These are phyloP conservation scores for Starmerella geochares DNA, from an alignment of 805 yeast species.

Conservation along the genomic window DNA sequence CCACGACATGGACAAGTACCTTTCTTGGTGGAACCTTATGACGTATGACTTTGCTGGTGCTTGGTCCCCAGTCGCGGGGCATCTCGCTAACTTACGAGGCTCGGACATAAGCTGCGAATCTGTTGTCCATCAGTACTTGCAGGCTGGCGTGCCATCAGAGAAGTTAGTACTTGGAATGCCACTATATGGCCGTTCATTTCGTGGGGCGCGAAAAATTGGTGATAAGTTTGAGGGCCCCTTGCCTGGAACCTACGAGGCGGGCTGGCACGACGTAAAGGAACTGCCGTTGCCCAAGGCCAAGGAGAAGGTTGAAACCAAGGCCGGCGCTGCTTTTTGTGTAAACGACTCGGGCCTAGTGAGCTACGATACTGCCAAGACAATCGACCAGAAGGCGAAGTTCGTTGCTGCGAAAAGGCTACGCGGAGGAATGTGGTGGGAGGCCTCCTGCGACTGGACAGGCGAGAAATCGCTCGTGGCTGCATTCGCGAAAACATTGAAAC, in stretches of 20 bases:
- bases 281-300: slow-evolving; percentile 39
- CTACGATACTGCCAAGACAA: slow-evolving; percentile 56
- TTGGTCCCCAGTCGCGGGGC: slow-evolving; percentile 55
- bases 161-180: slow-evolving; percentile 82
- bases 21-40: slow-evolving; percentile 79
- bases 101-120: slow-evolving; percentile 40
- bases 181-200: slow-evolving; percentile 58
- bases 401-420: slow-evolving; percentile 43
- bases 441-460: slow-evolving; percentile 54
- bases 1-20: slow-evolving; percentile 43
- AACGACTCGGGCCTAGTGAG: slow-evolving; percentile 37
- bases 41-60: slow-evolving; percentile 78
- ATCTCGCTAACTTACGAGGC: slow-evolving; percentile 61
- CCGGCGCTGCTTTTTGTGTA: slow-evolving; percentile 48
- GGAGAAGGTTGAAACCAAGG: slow-evolving; percentile 44
- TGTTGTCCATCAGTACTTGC: slow-evolving; percentile 39
- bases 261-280: slow-evolving; percentile 46
- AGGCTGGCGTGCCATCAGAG: slow-evolving; percentile 36
- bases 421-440: slow-evolving; percentile 96
- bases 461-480: background rate
- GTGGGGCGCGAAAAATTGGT: slow-evolving; percentile 37
- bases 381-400: slow-evolving; percentile 49
- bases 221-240: slow-evolving; percentile 38
- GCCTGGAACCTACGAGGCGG: slow-evolving; percentile 37
- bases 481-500: background rate